A percentile compares a stretch with the other conserved stretches of the same genome.
These are phyloP conservation scores for Saitoella complicata DNA, from an alignment of 805 yeast species.

Conservation along the genomic window DNA sequence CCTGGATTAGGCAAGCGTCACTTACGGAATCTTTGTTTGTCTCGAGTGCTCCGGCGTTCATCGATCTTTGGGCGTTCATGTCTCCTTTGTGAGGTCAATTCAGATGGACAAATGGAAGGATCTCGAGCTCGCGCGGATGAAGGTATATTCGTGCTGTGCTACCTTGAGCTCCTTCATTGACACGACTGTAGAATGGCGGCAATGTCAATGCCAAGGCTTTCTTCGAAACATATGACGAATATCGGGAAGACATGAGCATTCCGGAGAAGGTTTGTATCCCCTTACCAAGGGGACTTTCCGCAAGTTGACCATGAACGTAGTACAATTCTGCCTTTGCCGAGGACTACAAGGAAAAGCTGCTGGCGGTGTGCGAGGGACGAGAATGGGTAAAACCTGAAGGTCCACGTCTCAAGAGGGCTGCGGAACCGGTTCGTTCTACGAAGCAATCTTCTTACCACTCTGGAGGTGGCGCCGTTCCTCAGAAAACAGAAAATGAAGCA, in stretches of 20 bases:
- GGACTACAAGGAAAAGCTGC: constrained; percentile 73
- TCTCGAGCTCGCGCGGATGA: constrained; percentile 82
- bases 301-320: constrained; percentile 6
- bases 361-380: constrained; percentile 57
- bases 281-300: background rate
- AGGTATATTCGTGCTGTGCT: constrained; percentile 17
- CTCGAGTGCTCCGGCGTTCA: constrained; percentile 96
- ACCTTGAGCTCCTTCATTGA: background rate
- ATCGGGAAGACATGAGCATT: background rate
- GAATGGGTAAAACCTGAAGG: constrained; percentile 27
- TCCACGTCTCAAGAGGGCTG: background rate
- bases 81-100: constrained; percentile 88
- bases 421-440: constrained; percentile 9
- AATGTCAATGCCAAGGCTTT: constrained; percentile 58
- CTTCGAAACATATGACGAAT: constrained; percentile 30
- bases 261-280: background rate
- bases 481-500: constrained; percentile 51
- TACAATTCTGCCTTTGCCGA: constrained; percentile 86
- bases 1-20: too few species aligned
- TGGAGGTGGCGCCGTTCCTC: background rate
- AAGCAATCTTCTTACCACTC: constrained; percentile 2
- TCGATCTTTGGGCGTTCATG: constrained; percentile 84
- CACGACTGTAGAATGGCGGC: constrained; percentile 44
- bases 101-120: constrained; percentile 98
- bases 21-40: background rate